phyloP scores from a whole-genome alignment of 2,329 filamentous ascomycete genomes.

The Trichoderma lentiforme region DNA sequence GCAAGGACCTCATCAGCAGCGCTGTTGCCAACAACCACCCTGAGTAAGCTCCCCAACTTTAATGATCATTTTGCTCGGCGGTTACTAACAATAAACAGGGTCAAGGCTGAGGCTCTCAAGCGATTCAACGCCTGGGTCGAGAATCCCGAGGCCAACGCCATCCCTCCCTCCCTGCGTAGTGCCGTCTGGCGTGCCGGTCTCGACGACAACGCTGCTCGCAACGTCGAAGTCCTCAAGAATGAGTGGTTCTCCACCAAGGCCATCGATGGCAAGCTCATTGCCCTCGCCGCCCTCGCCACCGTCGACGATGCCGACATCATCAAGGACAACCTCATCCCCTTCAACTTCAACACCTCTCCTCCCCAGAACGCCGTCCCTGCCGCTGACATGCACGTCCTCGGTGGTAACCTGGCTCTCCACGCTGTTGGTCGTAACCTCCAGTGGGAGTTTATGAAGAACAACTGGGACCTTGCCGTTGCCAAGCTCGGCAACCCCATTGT shows the following conservation, averaged over 20 bases:
- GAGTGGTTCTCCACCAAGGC: constrained; percentile 81
- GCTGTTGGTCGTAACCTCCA: constrained; percentile 67
- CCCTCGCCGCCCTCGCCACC: constrained; percentile 70
- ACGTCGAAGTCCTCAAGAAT: constrained; percentile 73
- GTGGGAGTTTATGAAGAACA: constrained; percentile 81
- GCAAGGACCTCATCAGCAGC: constrained; percentile 72
- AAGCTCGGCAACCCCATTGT: constrained; percentile 82
- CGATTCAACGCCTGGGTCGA: constrained; percentile 78
- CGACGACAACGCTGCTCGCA: constrained; percentile 62
- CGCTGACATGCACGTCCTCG: constrained; percentile 84
- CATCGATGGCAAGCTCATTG: constrained; percentile 88
- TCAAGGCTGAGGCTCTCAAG: constrained; percentile 68
- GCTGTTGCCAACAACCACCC: constrained; percentile 76
- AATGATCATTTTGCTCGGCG: not conserved
- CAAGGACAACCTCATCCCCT: constrained; percentile 63
- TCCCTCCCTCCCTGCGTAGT: constrained; percentile 77
- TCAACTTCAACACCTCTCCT: constrained; percentile 68
- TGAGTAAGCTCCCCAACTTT: constrained; percentile 48
- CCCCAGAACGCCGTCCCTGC: constrained; percentile 66
- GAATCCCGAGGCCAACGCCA: constrained; percentile 62
- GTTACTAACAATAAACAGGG: constrained; percentile 39
- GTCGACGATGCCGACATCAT: constrained; percentile 68
- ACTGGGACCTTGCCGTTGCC: constrained; percentile 72
- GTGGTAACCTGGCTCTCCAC: constrained; percentile 70
- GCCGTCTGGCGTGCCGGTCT: constrained; percentile 79